Evolutionary conservation across 495 filamentous ascomycete genomes (phyloP), one percentile per base, ranked within the genome.

Genomic region (Pyronema omphalodes): DNA sequence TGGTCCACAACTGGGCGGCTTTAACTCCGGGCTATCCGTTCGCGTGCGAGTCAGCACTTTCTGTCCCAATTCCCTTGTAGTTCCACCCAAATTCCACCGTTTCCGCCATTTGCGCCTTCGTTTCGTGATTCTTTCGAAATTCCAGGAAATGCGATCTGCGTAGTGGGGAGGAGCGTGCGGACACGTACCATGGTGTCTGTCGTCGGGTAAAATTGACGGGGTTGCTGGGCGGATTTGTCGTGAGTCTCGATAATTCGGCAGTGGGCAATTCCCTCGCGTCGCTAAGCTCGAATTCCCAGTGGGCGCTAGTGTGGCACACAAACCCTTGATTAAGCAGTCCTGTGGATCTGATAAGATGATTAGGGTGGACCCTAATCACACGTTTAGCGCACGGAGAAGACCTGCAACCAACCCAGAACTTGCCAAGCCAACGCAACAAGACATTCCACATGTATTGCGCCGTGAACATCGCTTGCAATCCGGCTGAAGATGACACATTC

Each of bases 1-100:
- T 99, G 73, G 81, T 80, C 91, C 93, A 96, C 71, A 99, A 84
- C 74, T 82, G 77, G 74, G 76, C 79, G 70, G 88, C 79, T 79
- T 94, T 95, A 73, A 96, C 85, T 76, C 62, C 56, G 37, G 62
- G 61, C 61, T 61, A 51, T 35, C 44, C 37, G 34, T 15, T n/a
- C 4, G 17, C 34, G 54, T 44, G 19, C 52, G 33, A 47, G 50
- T 60, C 58, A 60, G 61, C 46, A 60, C 52, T 60, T 54, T 47
- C 11, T 17, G 37, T 29, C 51, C 36, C 56, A 41, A 29, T 46
- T 51, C 35, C 44, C 29, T 23, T 52, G 39, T 23, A 34, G 8
- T 44, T 57, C 44, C 49, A 15, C 7, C 19, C 34, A 15, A 29
- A 57, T 50, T 44, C 36, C 17, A 15, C n/a, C 23, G 23, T 29